Evolutionary conservation across 1,284 basidiomycete genomes (phyloP).

Genomic region (Neolentinus lepideus): DNA sequence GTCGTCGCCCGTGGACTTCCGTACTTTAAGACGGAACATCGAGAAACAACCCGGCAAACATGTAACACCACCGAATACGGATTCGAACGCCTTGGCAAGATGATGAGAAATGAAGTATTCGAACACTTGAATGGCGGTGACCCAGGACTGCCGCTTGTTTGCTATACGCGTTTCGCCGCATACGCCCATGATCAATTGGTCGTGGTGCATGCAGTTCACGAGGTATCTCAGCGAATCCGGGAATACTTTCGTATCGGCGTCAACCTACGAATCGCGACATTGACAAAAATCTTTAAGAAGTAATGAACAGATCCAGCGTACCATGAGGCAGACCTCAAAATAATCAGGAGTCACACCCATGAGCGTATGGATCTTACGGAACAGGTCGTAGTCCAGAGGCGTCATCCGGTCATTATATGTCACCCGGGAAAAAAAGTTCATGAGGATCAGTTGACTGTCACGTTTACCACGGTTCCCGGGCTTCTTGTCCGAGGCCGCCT

Average conservation of each 20-base stretch:
- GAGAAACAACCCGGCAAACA: conserved; percentile 99
- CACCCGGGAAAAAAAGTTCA: conserved; percentile 99
- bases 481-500: conserved; percentile 81
- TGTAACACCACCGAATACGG: conserved; percentile 98
- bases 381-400: conserved; percentile 96
- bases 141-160: conserved; percentile 97
- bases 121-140: conserved; percentile 96
- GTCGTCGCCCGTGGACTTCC: conserved; percentile 82
- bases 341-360: conserved; percentile 99
- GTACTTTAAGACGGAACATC: conserved; percentile 97
- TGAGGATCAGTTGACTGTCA: conserved; percentile 96
- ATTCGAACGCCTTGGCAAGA: conserved; percentile 96
- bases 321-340: conserved; percentile 97
- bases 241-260: conserved; percentile 94
- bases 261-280: conserved; percentile 57
- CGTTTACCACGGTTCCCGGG: conserved; percentile 98
- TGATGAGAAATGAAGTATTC: conserved; percentile 99
- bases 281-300: background rate
- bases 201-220: conserved; percentile 97
- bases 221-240: conserved; percentile 81
- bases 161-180: conserved; percentile 98
- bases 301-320: conserved; percentile 23
- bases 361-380: conserved; percentile 92
- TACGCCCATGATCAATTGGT: conserved; percentile 98
- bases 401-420: conserved; percentile 99